Base-by-base conservation (phyloP, 2,329 filamentous ascomycete genomes). In the Bipolaris zeicola region DNA sequence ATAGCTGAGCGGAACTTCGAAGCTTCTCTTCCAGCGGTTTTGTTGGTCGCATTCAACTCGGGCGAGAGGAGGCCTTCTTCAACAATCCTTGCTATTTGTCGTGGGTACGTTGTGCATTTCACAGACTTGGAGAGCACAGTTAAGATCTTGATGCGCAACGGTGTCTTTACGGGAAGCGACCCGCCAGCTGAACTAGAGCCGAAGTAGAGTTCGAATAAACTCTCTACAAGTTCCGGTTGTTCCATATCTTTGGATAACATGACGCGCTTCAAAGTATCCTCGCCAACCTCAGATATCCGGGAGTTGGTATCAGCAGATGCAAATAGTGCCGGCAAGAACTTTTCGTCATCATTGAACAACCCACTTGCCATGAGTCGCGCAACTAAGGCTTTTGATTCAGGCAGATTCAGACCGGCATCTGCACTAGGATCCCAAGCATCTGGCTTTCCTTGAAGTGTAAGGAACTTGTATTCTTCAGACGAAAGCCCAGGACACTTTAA, bases 251-350 rank as follows among this genome's bases (percentile, higher is more conserved):
- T 84, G 1, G 86, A 80, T 8, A 85, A 80, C 26, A 81, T 83
- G 28, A 86, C 89, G 62, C 93, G 84, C 76, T 97, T 99, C 62
- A 98, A 77, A 46, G 96, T 85, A 66, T 96, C 92, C 54, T 97
- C 92, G 0, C 91, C 94, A n/a, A 91, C 80, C n/a, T 89, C 87
- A 10, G 90, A 87, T 36, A 97, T 87, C 7, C 89, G 85, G 34
- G 88, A 91, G 63, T 97, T 95, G 1, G 87, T 80, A 75, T 93
- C 93, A 0, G 92, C 88, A 24, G 92, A 89, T 5, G 93, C 92
- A 71, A 90, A 92, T 1, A 98, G 77, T 0, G 92, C 89, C 0
- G 94, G 89, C 11, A 97, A 75, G 66, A 97, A 92, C 31, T 92
- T 87, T 70, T 98, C 91, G 0, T 86, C 78, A 59, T 97, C 92